These are phyloP conservation scores for Kentomonas sorsogonicus DNA, from an alignment of 208 protist genomes.

Conservation along the genomic window DNA sequence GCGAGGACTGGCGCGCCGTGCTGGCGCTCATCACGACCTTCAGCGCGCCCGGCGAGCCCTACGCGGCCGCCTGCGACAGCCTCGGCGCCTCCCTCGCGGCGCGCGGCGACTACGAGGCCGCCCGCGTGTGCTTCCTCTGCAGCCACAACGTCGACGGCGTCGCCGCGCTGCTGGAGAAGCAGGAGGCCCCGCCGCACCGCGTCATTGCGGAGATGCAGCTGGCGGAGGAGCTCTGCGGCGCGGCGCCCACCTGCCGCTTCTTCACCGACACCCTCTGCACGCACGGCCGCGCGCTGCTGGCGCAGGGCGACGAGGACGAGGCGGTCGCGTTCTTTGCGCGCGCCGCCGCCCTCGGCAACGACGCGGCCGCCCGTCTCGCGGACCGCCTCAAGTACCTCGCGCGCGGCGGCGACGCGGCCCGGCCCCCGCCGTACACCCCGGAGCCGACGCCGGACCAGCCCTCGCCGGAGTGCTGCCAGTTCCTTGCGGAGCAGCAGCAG, in stretches of 20 bases:
- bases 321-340: slow-evolving; percentile 51
- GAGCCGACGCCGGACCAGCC: slow-evolving; percentile 45
- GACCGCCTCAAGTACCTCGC: slow-evolving; percentile 60
- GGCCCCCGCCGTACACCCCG: slow-evolving; percentile 29
- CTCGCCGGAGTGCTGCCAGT: slow-evolving; percentile 35
- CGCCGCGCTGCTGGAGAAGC: slow-evolving; percentile 44
- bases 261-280: slow-evolving; percentile 55
- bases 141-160: slow-evolving; percentile 69
- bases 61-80: slow-evolving; percentile 54
- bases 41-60: slow-evolving; percentile 63
- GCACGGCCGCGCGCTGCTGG: slow-evolving; percentile 43
- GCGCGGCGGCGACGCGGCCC: slow-evolving; percentile 15
- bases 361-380: slow-evolving; percentile 43
- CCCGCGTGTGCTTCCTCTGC: slow-evolving; percentile 72
- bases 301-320: slow-evolving; percentile 33
- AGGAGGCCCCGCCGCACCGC: slow-evolving; percentile 16
- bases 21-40: slow-evolving; percentile 67
- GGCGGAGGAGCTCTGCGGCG: slow-evolving; percentile 62
- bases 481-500: slow-evolving; percentile 32
- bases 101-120: slow-evolving; percentile 51
- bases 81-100: slow-evolving; percentile 48
- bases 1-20: slow-evolving; percentile 67
- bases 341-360: slow-evolving; percentile 47
- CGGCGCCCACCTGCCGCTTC: slow-evolving; percentile 26
- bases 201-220: slow-evolving; percentile 14